Evolutionary conservation across 2,329 filamentous ascomycete species (phyloP).

Genomic region (Xylaria sp.): DNA sequence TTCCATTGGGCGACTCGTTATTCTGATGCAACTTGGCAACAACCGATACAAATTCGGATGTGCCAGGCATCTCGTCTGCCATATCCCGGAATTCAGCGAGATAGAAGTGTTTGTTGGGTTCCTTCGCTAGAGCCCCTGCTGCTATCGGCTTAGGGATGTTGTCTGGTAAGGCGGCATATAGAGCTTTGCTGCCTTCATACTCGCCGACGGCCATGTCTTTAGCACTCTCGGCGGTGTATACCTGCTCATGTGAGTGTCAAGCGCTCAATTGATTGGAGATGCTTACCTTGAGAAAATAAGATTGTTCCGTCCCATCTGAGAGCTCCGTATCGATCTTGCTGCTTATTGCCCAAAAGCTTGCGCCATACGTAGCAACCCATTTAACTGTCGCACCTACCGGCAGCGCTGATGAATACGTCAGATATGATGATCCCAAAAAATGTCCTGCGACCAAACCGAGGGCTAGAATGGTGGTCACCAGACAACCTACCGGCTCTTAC

Average conservation of each 20-base stretch:
- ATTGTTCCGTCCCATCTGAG: not conserved
- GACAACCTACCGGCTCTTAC: not conserved
- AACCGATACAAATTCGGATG: constrained; percentile 6
- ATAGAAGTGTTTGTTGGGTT: constrained; percentile 20
- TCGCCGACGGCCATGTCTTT: not conserved
- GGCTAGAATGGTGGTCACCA: not conserved
- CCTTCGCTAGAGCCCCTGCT: constrained; percentile 2
- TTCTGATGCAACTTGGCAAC: constrained; percentile 32
- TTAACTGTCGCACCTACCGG: not conserved
- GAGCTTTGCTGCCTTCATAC: constrained; percentile 11
- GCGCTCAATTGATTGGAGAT: not conserved
- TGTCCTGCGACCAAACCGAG: not conserved
- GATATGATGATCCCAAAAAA: not conserved
- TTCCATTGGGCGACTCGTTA: constrained; percentile 45
- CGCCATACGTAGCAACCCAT: not conserved
- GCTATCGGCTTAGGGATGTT: constrained; percentile 16
- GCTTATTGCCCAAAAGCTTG: constrained; percentile 1
- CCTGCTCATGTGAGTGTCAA: not conserved
- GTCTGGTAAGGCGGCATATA: constrained; percentile 11
- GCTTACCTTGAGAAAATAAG: constrained; percentile 3
- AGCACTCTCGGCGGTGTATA: not conserved
- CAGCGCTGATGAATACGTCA: not conserved
- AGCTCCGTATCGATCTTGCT: not conserved
- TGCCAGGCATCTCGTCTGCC: not conserved
- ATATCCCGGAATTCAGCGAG: constrained; percentile 15